Conservation (phyloP, 1,284 basidiomycete genomes). For the Pisolithus thermaeus region DNA sequence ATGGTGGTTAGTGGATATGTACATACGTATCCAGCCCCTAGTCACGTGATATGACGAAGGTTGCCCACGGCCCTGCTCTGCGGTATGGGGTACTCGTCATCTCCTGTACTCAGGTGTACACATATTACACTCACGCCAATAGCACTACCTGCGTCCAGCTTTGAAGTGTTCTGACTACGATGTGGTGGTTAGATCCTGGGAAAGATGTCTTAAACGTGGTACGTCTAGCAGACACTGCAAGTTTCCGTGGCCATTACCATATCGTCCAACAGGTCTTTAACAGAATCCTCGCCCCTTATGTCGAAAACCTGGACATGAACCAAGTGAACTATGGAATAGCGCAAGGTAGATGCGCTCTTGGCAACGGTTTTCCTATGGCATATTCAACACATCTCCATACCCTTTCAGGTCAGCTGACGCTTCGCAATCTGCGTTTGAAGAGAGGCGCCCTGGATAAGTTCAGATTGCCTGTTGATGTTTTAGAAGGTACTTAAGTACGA, state of each 20-base stretch:
- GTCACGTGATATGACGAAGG: conserved; percentile 28
- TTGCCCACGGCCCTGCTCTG: conserved; percentile 19
- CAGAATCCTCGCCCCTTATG: conserved; percentile 90
- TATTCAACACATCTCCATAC: conserved; percentile 9
- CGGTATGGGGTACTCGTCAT: neutral
- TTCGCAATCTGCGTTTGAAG: conserved; percentile 84
- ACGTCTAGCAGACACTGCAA: conserved; percentile 24
- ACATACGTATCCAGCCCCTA: neutral
- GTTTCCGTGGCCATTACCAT: neutral
- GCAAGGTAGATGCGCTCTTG: conserved; percentile 52
- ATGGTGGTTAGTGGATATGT: neutral
- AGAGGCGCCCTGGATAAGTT: conserved; percentile 96
- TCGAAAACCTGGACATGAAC: conserved; percentile 93
- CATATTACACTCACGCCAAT: no score
- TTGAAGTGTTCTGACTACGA: conserved; percentile 25
- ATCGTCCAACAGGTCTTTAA: conserved; percentile 66
- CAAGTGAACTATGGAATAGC: conserved; percentile 95
- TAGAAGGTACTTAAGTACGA: conserved; percentile 61
- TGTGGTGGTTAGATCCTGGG: conserved; percentile 79
- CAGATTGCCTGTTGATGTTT: conserved; percentile 91
- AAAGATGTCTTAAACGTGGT: conserved; percentile 76
- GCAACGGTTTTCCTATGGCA: neutral
- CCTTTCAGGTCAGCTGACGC: conserved; percentile 70
- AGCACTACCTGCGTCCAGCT: no score
- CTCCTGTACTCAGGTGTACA: no score